These are phyloP conservation scores for Sarcodon sp. DNA, from an alignment of 768 basidiomycete genomes.

Conservation along the genomic window DNA sequence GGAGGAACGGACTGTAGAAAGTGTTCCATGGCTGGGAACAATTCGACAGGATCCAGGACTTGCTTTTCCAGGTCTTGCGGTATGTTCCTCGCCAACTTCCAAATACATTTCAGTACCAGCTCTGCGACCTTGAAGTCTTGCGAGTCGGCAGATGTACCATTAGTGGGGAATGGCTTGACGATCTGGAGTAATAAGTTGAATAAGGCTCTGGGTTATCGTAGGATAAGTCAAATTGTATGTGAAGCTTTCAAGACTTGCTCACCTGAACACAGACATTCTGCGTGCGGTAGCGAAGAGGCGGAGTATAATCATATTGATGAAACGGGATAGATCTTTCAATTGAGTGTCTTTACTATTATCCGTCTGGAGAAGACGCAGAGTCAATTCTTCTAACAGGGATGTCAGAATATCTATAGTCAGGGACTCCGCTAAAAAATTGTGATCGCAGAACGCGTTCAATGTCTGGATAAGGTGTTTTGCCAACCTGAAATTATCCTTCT, in stretches of 20 bases:
- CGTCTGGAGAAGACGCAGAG: constrained; percentile 82
- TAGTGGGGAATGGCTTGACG: constrained; percentile 71
- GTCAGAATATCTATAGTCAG: constrained; percentile 77
- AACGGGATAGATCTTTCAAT: constrained; percentile 86
- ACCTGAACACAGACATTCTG: constrained; percentile 88
- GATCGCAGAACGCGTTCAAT: constrained; percentile 89
- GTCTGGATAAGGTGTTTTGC: constrained; percentile 98
- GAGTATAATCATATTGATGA: constrained; percentile 97
- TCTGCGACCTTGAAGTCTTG: constrained; percentile 85
- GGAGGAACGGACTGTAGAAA: constrained; percentile 91
- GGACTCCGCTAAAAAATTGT: constrained; percentile 76
- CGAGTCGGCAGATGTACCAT: constrained; percentile 58
- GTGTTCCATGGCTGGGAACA: constrained; percentile 88
- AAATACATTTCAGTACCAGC: constrained; percentile 89
- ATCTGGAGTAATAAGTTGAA: constrained; percentile 77
- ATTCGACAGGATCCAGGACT: constrained; percentile 72
- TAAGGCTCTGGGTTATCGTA: constrained; percentile 37
- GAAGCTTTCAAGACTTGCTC: constrained; percentile 13
- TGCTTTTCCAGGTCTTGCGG: constrained; percentile 80
- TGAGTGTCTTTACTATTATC: constrained; percentile 77
- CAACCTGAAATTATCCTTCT: constrained; percentile 78
- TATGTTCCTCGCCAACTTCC: constrained; percentile 94
- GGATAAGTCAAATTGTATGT: neutral
- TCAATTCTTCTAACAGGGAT: constrained; percentile 83
- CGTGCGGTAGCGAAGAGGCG: constrained; percentile 85